These are phyloP conservation scores for Dryas integrifolia DNA, from an alignment of 331 rosid genomes.

Conservation along the genomic window DNA sequence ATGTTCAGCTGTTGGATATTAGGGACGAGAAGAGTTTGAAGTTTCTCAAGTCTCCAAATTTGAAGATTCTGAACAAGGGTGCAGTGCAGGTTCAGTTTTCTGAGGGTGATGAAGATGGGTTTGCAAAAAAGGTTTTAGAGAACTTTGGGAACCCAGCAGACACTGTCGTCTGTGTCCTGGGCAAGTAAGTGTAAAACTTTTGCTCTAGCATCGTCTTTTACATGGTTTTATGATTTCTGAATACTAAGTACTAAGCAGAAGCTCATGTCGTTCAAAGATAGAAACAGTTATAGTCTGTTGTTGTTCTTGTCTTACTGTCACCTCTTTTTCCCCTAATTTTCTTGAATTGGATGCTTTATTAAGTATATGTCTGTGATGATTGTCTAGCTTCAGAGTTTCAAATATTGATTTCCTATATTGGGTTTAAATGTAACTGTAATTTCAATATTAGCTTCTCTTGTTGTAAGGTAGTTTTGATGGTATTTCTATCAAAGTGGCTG, in stretches of 20 bases:
- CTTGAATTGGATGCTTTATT: too few species aligned
- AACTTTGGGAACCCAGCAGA: slow-evolving; percentile 48
- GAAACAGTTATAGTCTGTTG: neutral
- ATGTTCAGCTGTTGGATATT: slow-evolving; percentile 66
- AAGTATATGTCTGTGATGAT: neutral
- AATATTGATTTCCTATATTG: slow-evolving; percentile 10
- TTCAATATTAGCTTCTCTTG: slow-evolving; percentile 43
- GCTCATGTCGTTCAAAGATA: too few species aligned
- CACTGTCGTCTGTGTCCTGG: slow-evolving; percentile 60
- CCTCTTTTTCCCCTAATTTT: too few species aligned
- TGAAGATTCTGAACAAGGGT: slow-evolving; percentile 65
- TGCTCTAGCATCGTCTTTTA: neutral
- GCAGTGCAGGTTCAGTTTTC: slow-evolving; percentile 52
- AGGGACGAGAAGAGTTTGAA: slow-evolving; percentile 60
- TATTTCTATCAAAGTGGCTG: slow-evolving; percentile 84
- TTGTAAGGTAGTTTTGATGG: slow-evolving; percentile 93
- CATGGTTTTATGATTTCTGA: neutral
- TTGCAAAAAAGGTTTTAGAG: slow-evolving; percentile 56
- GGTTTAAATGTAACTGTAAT: slow-evolving; percentile 5
- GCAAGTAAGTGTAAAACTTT: slow-evolving; percentile 47
- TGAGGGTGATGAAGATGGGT: slow-evolving; percentile 66
- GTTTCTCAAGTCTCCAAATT: slow-evolving; percentile 60
- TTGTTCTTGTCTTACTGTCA: too few species aligned
- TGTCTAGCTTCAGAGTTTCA: neutral
- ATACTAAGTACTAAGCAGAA: neutral